Base-by-base conservation (phyloP, 345 rosid genomes). In the Hypericum androsaemum region DNA sequence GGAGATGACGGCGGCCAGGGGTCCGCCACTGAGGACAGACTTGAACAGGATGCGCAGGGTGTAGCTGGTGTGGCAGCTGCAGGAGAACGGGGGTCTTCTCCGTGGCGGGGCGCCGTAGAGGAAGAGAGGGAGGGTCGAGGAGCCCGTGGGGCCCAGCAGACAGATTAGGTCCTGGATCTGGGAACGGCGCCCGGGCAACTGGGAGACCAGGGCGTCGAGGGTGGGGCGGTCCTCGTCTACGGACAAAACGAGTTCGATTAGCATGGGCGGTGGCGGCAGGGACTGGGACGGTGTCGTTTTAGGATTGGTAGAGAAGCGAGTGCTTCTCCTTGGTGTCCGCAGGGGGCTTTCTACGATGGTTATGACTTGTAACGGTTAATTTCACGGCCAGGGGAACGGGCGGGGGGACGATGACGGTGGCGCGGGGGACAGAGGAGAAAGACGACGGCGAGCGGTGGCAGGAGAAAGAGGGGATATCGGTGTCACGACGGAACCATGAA, bases 1-100 rank as follows among this genome's bases (percentile, higher is more conserved):
- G n/a, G n/a, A n/a, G n/a, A n/a, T n/a, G n/a, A n/a, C n/a, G n/a
- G n/a, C n/a, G n/a, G n/a, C n/a, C n/a, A n/a, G n/a, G n/a, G n/a
- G n/a, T n/a, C n/a, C n/a, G n/a, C n/a, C n/a, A n/a, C 82, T 79
- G 64, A 90, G 74, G 38, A 84, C 66, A 8, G 86, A 79, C 51
- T 84, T 92, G 14, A 87, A 90, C 79, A 87, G 76, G 53, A 84
- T 62, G 57, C 89, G 76, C 0, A 82, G 92, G 58, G 39, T 77
- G 52, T 77, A 78, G 71, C 92, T 87, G 1, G 95, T 73, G 52
- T 69, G 70, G 56, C 77, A 87, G 67, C 94, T 82, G 7, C 82
- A 87, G 89, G 73, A 70, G 46, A 39, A 78, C 61, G 50, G 89
- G 76, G 37, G 89, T 90, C 81, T 90, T 90, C 7, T 95, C 95